Conservation (phyloP, 192 early-diverging fungal species). For the Linnemannia zychae region DNA sequence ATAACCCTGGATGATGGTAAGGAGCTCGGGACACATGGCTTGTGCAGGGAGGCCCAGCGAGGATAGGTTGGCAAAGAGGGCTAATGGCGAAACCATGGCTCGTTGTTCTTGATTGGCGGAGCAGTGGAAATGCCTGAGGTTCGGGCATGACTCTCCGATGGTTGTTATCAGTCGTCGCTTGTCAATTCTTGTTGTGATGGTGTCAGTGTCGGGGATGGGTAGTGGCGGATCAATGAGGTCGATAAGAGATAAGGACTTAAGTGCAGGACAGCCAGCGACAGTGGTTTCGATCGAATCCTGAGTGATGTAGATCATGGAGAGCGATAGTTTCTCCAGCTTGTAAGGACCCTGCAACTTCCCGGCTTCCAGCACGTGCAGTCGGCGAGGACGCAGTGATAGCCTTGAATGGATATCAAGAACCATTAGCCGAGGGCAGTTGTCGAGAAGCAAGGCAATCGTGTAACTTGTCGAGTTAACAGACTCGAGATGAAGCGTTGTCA, state of each 20-base stretch:
- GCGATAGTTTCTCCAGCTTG: not conserved
- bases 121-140: not conserved
- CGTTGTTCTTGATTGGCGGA: not conserved
- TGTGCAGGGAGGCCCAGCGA: not conserved
- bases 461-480: not conserved
- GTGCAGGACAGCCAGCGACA: not conserved
- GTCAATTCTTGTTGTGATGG: not conserved
- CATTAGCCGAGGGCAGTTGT: not conserved
- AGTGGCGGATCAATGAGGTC: not conserved
- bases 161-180: not conserved
- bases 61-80: not conserved
- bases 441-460: conserved; percentile 9
- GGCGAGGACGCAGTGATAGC: not conserved
- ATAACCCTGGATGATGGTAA: not conserved
- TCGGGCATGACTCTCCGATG: not conserved
- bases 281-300: not conserved
- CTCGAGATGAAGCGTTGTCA: not conserved
- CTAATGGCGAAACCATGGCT: not conserved
- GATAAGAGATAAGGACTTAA: not conserved
- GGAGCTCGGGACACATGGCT: not conserved
- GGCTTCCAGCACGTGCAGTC: not conserved
- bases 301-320: not conserved
- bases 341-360: not conserved
- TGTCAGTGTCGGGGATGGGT: not conserved
- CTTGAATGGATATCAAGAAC: not conserved